Conservation (phyloP, 169 alveolate species). For the Eimeria maxima region DNA sequence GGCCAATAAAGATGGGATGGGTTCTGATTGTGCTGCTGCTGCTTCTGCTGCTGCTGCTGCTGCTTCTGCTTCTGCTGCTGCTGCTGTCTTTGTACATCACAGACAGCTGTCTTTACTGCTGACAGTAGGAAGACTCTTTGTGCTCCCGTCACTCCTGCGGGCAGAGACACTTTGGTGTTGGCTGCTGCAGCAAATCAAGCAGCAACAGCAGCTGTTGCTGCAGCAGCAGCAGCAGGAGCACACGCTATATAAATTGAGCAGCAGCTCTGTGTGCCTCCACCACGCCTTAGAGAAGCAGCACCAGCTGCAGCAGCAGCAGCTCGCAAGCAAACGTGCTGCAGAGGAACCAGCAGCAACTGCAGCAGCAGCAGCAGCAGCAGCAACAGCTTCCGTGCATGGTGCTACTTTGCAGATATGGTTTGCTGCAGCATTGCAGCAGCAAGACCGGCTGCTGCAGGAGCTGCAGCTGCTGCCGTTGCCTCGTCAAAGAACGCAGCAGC, state of each 20-base stretch:
- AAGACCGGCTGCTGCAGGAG: slow-evolving; percentile 22
- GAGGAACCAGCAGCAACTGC: neutral
- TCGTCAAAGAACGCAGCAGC: neutral
- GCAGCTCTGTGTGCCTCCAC: slow-evolving; percentile 14
- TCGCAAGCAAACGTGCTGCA: slow-evolving; percentile 35
- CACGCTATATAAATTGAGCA: neutral
- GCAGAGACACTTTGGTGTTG: slow-evolving; percentile 13
- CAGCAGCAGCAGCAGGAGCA: neutral
- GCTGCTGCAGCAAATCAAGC: slow-evolving; percentile 28
- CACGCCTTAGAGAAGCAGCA: slow-evolving; percentile 57
- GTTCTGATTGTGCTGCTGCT: neutral
- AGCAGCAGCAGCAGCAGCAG: slow-evolving; percentile 32
- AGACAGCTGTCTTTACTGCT: slow-evolving; percentile 36
- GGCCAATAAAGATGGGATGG: neutral
- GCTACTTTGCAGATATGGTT: neutral
- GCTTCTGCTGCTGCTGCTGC: slow-evolving; percentile 50
- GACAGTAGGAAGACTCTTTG: neutral
- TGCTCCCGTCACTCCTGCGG: neutral
- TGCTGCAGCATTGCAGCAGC: neutral
- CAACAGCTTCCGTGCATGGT: slow-evolving; percentile 13
- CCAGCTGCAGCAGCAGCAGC: slow-evolving; percentile 19
- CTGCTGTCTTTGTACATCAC: slow-evolving; percentile 5
- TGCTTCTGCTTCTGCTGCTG: neutral
- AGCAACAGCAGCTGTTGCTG: slow-evolving; percentile 49
- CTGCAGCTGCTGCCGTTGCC: slow-evolving; percentile 57